phyloP scores from a whole-genome alignment of 441 rosid genomes.

The Brassica hybrid region DNA sequence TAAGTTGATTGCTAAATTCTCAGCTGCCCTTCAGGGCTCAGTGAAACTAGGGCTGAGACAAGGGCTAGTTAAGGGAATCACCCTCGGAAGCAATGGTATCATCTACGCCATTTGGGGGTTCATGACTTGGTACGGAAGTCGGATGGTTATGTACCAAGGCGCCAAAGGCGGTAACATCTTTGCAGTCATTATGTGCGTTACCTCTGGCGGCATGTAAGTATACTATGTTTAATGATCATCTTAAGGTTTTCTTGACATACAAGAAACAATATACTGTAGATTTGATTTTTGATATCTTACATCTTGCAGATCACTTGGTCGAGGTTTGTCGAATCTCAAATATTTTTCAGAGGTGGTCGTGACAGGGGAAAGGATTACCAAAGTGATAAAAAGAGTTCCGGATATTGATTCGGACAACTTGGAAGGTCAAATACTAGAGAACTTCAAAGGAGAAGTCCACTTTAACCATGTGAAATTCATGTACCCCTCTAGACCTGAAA shows the following conservation, averaged over 20 bases:
- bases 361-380: slow-evolving; percentile 61
- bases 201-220: slow-evolving; percentile 70
- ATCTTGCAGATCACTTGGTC: slow-evolving; percentile 62
- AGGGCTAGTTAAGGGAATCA: slow-evolving; percentile 73
- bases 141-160: slow-evolving; percentile 77
- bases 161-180: slow-evolving; percentile 73
- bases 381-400: slow-evolving; percentile 67
- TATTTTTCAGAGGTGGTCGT: slow-evolving; percentile 64
- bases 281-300: background rate
- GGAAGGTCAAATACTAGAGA: slow-evolving; percentile 53
- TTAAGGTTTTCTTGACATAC: background rate
- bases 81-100: slow-evolving; percentile 76
- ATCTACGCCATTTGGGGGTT: slow-evolving; percentile 72
- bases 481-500: slow-evolving; percentile 79
- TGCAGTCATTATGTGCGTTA: slow-evolving; percentile 52
- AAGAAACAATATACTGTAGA: background rate
- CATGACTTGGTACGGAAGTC: slow-evolving; percentile 72
- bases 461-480: slow-evolving; percentile 60
- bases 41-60: slow-evolving; percentile 69
- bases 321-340: slow-evolving; percentile 67
- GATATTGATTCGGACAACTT: slow-evolving; percentile 59
- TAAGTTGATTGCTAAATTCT: slow-evolving; percentile 55
- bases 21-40: slow-evolving; percentile 60
- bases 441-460: slow-evolving; percentile 58
- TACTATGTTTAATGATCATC: background rate